These are phyloP conservation scores for Paramecium primaurelia DNA, from an alignment of 73 alveolate genomes.

Conservation along the genomic window DNA sequence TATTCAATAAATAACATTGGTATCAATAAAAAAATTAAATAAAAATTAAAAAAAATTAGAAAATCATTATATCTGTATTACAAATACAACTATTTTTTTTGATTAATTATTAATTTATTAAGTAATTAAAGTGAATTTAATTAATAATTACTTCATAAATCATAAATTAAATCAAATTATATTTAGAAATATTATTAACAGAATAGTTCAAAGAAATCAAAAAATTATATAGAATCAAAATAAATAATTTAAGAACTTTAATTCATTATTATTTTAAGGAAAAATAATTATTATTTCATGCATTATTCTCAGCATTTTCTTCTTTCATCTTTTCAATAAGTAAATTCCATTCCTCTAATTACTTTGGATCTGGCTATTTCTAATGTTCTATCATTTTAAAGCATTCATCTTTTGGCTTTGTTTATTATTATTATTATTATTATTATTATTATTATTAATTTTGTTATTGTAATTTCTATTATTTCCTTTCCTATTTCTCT, in stretches of 20 bases:
- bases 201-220: neutral
- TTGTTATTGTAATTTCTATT: neutral
- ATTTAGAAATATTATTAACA: no score
- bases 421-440: neutral
- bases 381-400: slow-evolving; percentile 5
- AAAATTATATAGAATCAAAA: neutral
- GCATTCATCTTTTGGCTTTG: neutral
- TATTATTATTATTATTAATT: neutral
- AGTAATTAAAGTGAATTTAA: no score
- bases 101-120: no score
- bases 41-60: neutral
- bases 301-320: neutral
- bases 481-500: neutral
- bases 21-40: neutral
- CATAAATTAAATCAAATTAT: no score
- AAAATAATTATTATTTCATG: neutral
- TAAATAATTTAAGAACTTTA: neutral
- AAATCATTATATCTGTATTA: neutral
- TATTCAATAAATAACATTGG: no score
- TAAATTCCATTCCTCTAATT: slow-evolving; percentile 28
- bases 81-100: neutral
- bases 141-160: no score
- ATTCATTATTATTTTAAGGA: neutral
- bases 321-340: slow-evolving; percentile 33
- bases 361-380: neutral